A percentile compares a stretch with the other conserved stretches of the same genome.
Conservation (phyloP, 768 basidiomycete genomes). For the Suillus luteus region DNA sequence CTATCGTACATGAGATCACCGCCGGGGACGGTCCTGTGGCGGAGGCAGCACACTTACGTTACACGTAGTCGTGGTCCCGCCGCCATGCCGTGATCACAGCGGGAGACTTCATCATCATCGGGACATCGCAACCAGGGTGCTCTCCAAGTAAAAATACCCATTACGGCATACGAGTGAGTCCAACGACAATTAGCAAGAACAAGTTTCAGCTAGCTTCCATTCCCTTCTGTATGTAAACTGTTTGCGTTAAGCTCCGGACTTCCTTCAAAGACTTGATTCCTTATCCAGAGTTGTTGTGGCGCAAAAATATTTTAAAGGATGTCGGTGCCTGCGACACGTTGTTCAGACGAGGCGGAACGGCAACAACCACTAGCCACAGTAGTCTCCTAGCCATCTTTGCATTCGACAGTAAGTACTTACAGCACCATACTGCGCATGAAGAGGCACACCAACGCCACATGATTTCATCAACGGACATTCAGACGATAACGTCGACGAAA, state of each 20-base stretch:
- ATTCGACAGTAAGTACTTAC: too few species aligned
- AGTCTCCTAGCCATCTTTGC: too few species aligned
- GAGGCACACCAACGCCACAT: not conserved
- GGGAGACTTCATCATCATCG: not conserved
- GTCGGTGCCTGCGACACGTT: too few species aligned
- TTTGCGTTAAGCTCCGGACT: not conserved
- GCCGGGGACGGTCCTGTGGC: constrained; percentile 1
- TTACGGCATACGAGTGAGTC: constrained; percentile 22
- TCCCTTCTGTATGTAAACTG: not conserved
- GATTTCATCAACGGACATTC: not conserved
- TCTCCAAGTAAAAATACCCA: not conserved
- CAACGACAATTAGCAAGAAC: not conserved
- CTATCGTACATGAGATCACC: constrained; percentile 2
- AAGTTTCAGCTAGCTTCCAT: not conserved
- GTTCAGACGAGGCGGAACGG: too few species aligned
- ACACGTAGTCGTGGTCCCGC: not conserved
- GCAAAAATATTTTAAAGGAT: too few species aligned
- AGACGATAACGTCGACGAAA: not conserved
- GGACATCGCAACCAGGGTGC: constrained; percentile 1
- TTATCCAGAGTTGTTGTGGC: too few species aligned
- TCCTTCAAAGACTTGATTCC: too few species aligned
- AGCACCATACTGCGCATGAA: too few species aligned
- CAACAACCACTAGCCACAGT: too few species aligned
- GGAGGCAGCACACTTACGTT: not conserved
- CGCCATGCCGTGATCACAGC: not conserved